Base-by-base conservation (phyloP, 345 rosid genomes). In the Hibiscus tridactylites region DNA sequence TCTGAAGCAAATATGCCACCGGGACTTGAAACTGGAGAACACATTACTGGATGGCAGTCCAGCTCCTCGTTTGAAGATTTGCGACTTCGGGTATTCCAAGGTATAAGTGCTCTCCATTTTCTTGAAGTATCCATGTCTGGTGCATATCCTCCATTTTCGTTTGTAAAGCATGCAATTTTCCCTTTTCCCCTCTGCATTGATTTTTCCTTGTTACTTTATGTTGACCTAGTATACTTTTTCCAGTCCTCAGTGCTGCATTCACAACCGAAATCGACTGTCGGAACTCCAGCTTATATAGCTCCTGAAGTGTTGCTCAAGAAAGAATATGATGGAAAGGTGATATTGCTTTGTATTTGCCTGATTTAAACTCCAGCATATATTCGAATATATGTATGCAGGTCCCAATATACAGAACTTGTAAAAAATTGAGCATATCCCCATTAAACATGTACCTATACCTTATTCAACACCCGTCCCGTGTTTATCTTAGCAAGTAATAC, bases 241-340 rank as follows among this genome's bases (percentile, higher is more conserved):
- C 88, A 96, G 99, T 92, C 98, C 3, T 96, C 99, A 1, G 88
- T 96, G 81, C 86, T 92, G 35, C 98, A 96, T 76, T 96, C 99
- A 0, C 98, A 92, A 74, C 99, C 98, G 3, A 92, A 89, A 79
- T 92, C 98, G 47, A 91, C 98, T 0, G 98, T 96, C 65, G 99
- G 99, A 78, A 96, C 99, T 26, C 99, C 99, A 64, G 99, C 99
- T 61, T 96, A 96, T 76, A 96, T 92, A 3, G 99, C 99, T 76
- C 98, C 99, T 2, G 99, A 96, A 85, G 97, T 96, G 68, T 83
- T 96, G 71, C 94, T 89, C 31, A 92, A 91, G 86, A 92, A 91
- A 84, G 99, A 90, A 83, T 96, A 96, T 46, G 98, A 92, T 78
- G 99, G 99, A 76, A 91, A 96, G 98, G 99, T 92, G 83, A 69